Percentiles rank a stretch among this genome's conserved stretches.
phyloP scores from a whole-genome alignment of 345 rosid genomes.

The Euclidium syriacum region DNA sequence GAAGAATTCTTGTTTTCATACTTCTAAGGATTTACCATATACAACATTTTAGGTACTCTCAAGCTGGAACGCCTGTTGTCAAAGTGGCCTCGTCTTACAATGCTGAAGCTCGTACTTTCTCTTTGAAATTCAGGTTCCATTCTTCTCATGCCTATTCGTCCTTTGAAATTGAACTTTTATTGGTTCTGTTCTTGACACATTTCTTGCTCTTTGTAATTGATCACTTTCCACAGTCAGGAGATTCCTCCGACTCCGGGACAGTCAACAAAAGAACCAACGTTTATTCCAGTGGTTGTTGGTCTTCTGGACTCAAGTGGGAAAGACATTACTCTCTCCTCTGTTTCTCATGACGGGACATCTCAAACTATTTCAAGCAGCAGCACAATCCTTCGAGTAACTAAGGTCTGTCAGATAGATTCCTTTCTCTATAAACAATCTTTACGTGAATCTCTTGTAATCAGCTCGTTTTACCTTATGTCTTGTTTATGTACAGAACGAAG shows the following conservation, averaged over 20 bases:
- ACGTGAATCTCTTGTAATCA: neutral
- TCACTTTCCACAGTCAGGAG: constrained; percentile 63
- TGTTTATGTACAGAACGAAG: constrained; percentile 70
- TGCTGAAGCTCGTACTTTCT: constrained; percentile 67
- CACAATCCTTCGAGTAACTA: constrained; percentile 78
- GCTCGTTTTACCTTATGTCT: neutral
- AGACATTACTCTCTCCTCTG: constrained; percentile 67
- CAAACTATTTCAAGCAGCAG: constrained; percentile 46
- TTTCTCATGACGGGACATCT: constrained; percentile 57
- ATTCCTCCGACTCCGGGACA: constrained; percentile 89
- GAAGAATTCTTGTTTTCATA: constrained; percentile 1
- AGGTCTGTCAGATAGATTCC: constrained; percentile 45
- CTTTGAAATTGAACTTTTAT: neutral
- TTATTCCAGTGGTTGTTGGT: constrained; percentile 80
- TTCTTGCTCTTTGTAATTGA: constrained; percentile 1
- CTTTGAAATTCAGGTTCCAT: constrained; percentile 78
- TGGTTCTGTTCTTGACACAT: constrained; percentile 3
- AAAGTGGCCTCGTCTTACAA: constrained; percentile 72
- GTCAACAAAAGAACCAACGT: constrained; percentile 81
- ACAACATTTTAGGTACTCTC: constrained; percentile 76
- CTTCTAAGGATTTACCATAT: neutral
- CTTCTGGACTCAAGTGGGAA: constrained; percentile 75
- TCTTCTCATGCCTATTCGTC: neutral
- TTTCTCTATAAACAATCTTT: neutral
- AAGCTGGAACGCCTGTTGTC: constrained; percentile 95